These are phyloP conservation scores for Leucoagaricus sp. DNA, from an alignment of 1,284 basidiomycete genomes.

Conservation along the genomic window DNA sequence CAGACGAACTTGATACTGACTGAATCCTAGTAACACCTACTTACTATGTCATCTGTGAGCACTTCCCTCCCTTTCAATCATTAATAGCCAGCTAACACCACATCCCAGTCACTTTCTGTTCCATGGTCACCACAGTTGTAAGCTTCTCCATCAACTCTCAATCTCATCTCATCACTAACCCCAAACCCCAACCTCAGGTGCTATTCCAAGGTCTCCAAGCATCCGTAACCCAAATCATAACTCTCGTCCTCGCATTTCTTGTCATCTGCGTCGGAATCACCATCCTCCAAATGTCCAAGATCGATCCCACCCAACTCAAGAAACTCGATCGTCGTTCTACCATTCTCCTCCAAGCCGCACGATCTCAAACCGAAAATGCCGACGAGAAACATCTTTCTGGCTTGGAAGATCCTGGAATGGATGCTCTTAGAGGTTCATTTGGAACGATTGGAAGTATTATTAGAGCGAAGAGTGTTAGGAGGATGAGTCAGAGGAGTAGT, in stretches of 20 bases:
- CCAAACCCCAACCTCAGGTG: conserved; percentile 45
- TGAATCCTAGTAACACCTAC: conserved; percentile 73
- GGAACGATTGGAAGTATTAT: conserved; percentile 89
- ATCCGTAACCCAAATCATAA: conserved; percentile 76
- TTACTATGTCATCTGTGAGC: conserved; percentile 82
- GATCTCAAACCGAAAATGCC: conserved; percentile 58
- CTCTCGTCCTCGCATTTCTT: conserved; percentile 89
- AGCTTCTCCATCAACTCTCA: conserved; percentile 14
- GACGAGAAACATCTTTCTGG: conserved; percentile 60
- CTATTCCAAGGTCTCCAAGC: conserved; percentile 92
- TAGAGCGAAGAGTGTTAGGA: conserved; percentile 70
- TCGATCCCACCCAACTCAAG: conserved; percentile 75
- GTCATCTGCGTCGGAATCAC: conserved; percentile 90
- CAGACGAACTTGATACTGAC: conserved; percentile 12
- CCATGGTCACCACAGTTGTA: conserved; percentile 85
- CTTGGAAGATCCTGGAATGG: conserved; percentile 83
- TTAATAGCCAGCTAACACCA: conserved; percentile 25
- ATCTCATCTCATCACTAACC: background rate
- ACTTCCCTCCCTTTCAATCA: background rate
- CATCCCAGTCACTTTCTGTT: conserved; percentile 77
- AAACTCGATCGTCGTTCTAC: conserved; percentile 85
- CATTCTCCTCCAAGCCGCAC: conserved; percentile 79
- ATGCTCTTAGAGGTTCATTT: conserved; percentile 86
- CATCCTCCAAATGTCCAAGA: conserved; percentile 95
- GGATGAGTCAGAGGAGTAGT: conserved; percentile 61